Evolutionary conservation across 257 asterid genomes (phyloP).

Genomic region (Penstemon barbatus): DNA sequence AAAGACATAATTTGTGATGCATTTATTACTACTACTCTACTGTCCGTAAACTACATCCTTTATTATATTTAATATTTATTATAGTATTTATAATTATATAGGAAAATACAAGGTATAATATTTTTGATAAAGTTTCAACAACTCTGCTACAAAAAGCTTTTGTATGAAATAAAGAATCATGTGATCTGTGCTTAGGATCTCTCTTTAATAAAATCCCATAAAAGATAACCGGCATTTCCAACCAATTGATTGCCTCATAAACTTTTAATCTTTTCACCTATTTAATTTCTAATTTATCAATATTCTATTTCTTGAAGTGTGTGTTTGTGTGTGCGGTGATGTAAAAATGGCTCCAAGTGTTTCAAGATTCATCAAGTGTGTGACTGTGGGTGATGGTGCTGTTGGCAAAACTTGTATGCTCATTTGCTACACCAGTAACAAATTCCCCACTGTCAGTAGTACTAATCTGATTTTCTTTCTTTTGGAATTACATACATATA

Average conservation of each 20-base stretch:
- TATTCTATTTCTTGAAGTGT: conserved; percentile 30
- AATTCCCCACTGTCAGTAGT: conserved; percentile 85
- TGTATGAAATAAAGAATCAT: conserved; percentile 45
- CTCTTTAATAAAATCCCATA: conserved; percentile 30
- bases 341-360: conserved; percentile 75
- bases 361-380: conserved; percentile 96
- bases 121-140: not conserved
- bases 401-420: conserved; percentile 99
- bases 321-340: conserved; percentile 15
- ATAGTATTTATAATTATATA: too few relatives aligned
- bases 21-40: too few relatives aligned
- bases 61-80: too few relatives aligned
- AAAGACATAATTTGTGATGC: too few relatives aligned
- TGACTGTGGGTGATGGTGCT: conserved; percentile 99
- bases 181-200: conserved; percentile 46
- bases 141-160: not conserved
- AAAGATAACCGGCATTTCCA: conserved; percentile 34
- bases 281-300: conserved; percentile 15
- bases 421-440: conserved; percentile 95
- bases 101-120: too few relatives aligned
- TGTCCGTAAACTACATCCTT: too few relatives aligned
- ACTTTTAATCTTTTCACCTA: conserved; percentile 22
- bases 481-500: not conserved
- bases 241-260: conserved; percentile 30
- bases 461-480: not conserved